Evolutionary conservation across 306 rosid genomes (phyloP), one percentile per base, ranked within the genome.

Genomic region (Betula pendula): DNA sequence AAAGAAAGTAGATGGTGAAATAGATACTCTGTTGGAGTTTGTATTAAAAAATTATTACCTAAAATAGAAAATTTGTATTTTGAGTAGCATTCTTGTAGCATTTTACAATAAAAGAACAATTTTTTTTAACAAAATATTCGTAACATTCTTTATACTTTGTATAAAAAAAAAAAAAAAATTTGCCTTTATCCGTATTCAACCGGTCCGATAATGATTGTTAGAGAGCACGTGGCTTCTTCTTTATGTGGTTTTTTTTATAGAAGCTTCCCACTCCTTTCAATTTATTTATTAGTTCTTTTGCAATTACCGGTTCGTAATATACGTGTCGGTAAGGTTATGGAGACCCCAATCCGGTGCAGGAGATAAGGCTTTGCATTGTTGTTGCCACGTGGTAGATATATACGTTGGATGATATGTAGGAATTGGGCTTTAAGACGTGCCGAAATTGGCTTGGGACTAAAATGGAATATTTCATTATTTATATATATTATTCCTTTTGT

Each of bases 171-270:
- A 29, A 29, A 29, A 29, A 29, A 29, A 29, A 29, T 1, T 1
- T 0, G 2, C 2, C 42, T 8, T 38, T 38, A 38, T 38, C 42
- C 8, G 0, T 38, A 38, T 38, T 5, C 8, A 38, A 38, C 8
- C 8, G 42, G 42, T 38, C 42, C 42, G 6, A 38, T 5, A 5
- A 6, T 5, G 42, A 5, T 38, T 38, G 43, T 24, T n/a, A 70
- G 75, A 45, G 78, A 73, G 81, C 20, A 74, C 63, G 52, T 8
- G 12, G 52, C 22, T 6, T 44, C 7, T 73, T 15, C 16, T 77
- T 16, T 69, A 75, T 49, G 45, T 0, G 31, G 31, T 42, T 77
- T 79, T 82, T 82, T 72, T 87, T 91, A 90, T 90, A 84, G 94
- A 91, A 89, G 62, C 78, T 89, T 91, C 91, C 68, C 73, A 8